phyloP scores from a whole-genome alignment of 257 asterid genomes.

The Solanum dulcamara region DNA sequence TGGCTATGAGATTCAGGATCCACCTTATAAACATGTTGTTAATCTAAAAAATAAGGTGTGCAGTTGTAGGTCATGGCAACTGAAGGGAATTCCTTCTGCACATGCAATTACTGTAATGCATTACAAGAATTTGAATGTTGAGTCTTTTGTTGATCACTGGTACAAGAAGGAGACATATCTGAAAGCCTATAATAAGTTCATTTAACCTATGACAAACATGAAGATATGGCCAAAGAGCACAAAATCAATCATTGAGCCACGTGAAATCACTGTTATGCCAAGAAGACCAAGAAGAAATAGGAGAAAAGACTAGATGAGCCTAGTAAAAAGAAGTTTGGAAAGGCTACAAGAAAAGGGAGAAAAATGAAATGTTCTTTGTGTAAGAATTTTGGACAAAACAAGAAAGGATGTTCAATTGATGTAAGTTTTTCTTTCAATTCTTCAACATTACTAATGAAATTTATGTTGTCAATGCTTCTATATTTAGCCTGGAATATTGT shows the following conservation, averaged over 20 bases:
- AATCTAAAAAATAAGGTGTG: not conserved
- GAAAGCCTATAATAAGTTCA: not conserved
- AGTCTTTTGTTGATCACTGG: not conserved
- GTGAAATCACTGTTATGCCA: not conserved
- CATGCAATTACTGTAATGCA: not conserved
- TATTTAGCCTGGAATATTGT: not conserved
- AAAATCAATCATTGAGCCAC: not conserved
- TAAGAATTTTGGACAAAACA: not conserved
- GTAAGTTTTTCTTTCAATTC: not conserved
- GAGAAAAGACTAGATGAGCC: not conserved
- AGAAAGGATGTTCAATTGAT: not conserved
- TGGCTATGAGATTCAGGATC: not conserved
- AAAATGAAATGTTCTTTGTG: not conserved
- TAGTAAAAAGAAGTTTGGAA: not conserved
- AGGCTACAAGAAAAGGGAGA: not conserved
- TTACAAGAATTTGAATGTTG: not conserved
- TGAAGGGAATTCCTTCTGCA: not conserved
- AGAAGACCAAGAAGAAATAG: not conserved
- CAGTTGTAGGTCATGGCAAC: not conserved
- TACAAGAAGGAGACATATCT: not conserved
- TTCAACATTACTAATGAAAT: not conserved
- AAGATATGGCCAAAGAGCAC: not conserved
- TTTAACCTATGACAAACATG: not conserved
- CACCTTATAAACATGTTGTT: not conserved
- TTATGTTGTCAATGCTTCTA: not conserved